Evolutionary conservation across 1,139 yeast genomes (phyloP), one percentile per base, ranked within the genome.

Genomic region (Sugiyamaella paludigena): DNA sequence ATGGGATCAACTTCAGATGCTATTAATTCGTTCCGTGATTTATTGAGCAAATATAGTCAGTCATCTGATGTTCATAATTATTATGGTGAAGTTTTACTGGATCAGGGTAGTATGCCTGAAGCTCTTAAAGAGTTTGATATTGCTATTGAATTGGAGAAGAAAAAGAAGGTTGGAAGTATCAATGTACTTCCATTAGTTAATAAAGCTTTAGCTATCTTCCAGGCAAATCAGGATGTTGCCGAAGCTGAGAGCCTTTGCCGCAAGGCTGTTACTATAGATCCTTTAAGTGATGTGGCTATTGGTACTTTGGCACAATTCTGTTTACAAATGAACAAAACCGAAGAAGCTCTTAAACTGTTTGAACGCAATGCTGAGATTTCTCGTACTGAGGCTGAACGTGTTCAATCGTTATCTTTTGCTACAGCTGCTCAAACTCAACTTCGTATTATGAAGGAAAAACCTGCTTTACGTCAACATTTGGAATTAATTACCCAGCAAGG

Each of bases 21-120:
- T 53, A 81, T 80, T 66, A 78, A 78, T 52, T 75, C 81, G 57
- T 92, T 92, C 73, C 77, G 80, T 57, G 82, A 79, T 58, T 88
- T 96, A 40, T 81, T 81, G 63, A 75, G 78, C 68, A 78, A 77
- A 66, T 88, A 87, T 80, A 94, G 96, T 60, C 80, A 92, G 32
- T 78, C 85, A 46, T 88, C 97, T 48, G 97, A 88, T 69, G 87
- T 89, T 60, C 95, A 94, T 72, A 91, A 89, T 74, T 94, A 91
- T 71, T 88, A 83, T 65, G 98, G 98, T 65, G 98, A 92, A 73
- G 84, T 92, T 47, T 77, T 91, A 63, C 83, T 89, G 56, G 98
- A 92, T 66, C 79, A 80, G 62, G 85, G 86, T 61, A 87, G 86
- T 59, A 73, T 79, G 52, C 78, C 71, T 39, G 84, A 78, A 56